phyloP scores from a whole-genome alignment of 371 early-diverging fungal species.

The Syncephalastrum racemosum region DNA sequence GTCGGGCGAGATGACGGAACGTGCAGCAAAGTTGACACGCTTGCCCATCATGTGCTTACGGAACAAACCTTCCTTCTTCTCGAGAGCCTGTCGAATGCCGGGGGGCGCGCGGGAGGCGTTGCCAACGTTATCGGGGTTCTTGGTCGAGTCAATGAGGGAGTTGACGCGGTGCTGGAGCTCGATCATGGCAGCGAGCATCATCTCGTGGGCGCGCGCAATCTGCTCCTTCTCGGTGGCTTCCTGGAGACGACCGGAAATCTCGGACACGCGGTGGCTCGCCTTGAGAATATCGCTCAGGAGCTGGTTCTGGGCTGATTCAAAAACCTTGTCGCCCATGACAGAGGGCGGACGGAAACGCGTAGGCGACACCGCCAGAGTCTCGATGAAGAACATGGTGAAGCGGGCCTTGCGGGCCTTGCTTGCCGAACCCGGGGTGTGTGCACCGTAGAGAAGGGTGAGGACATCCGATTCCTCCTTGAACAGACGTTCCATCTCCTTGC shows the following conservation, averaged over 20 bases:
- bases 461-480: slow-evolving; percentile 77
- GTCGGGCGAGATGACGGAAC: slow-evolving; percentile 99
- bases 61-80: slow-evolving; percentile 99
- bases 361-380: slow-evolving; percentile 94
- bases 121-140: slow-evolving; percentile 58
- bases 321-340: slow-evolving; percentile 84
- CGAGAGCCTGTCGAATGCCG: slow-evolving; percentile 96
- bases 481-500: slow-evolving; percentile 71
- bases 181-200: slow-evolving; percentile 77
- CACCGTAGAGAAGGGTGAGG: slow-evolving; percentile 77
- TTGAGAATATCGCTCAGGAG: slow-evolving; percentile 85
- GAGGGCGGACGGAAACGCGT: slow-evolving; percentile 96
- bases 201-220: slow-evolving; percentile 41
- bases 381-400: slow-evolving; percentile 94
- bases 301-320: slow-evolving; percentile 95
- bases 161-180: slow-evolving; percentile 89
- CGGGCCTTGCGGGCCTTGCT: slow-evolving; percentile 39
- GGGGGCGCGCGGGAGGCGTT: slow-evolving; percentile 67
- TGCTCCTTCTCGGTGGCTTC: slow-evolving; percentile 34
- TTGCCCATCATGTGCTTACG: slow-evolving; percentile 99
- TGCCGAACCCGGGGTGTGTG: slow-evolving; percentile 59
- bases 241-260: slow-evolving; percentile 50
- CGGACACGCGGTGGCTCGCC: slow-evolving; percentile 69
- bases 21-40: slow-evolving; percentile 99
- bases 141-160: slow-evolving; percentile 90